A percentile compares a stretch with the other conserved stretches of the same genome.
Conservation (phyloP, 208 protist genomes). For the Leptomonas seymouri region DNA sequence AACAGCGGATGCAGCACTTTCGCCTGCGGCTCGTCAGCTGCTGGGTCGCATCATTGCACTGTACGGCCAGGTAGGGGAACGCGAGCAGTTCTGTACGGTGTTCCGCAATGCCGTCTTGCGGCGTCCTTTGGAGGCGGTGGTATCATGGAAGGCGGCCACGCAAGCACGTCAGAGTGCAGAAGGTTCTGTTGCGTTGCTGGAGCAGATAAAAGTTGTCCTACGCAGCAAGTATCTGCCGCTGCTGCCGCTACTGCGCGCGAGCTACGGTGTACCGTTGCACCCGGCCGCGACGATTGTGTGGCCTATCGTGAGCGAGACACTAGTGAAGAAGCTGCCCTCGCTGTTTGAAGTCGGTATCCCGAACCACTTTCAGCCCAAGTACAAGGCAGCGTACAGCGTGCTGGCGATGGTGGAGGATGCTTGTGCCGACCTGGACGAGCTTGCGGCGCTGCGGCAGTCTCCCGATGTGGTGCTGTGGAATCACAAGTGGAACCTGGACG, state of each 20-base stretch:
- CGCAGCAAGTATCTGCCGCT: conserved; percentile 44
- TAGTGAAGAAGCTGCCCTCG: conserved; percentile 79
- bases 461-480: conserved; percentile 78
- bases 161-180: conserved; percentile 70
- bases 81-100: conserved; percentile 60
- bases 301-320: conserved; percentile 73
- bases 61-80: conserved; percentile 46
- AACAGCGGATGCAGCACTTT: neutral
- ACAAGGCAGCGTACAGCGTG: conserved; percentile 68
- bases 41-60: conserved; percentile 47
- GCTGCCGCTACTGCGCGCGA: conserved; percentile 54
- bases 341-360: conserved; percentile 79
- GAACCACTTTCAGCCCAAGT: conserved; percentile 76
- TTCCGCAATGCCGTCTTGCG: conserved; percentile 64
- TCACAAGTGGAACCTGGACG: conserved; percentile 91
- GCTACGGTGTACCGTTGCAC: conserved; percentile 42
- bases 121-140: conserved; percentile 57
- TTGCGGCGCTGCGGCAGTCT: conserved; percentile 53
- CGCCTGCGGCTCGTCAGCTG: conserved; percentile 12
- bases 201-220: conserved; percentile 46
- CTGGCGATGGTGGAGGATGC: conserved; percentile 50
- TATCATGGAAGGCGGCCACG: conserved; percentile 85
- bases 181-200: conserved; percentile 59
- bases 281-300: conserved; percentile 73
- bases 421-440: conserved; percentile 66